Percentiles rank a stretch among this genome's conserved stretches.
Evolutionary conservation across 2,329 filamentous ascomycete species (phyloP).

Genomic region (Parafenestella ontariensis): DNA sequence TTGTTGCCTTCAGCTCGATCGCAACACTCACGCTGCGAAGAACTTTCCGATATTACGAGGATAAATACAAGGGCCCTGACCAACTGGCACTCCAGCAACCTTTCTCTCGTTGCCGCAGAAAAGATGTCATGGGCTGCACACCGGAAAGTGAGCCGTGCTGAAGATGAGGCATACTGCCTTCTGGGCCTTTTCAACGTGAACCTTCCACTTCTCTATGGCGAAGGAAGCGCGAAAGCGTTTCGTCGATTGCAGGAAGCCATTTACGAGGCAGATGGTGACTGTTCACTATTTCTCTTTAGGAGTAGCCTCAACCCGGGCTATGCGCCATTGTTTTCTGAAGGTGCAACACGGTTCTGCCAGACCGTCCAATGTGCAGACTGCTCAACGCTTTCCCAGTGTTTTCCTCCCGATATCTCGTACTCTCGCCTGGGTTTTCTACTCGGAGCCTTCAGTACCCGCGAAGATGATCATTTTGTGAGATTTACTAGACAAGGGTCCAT

Average conservation of each 20-base stretch:
- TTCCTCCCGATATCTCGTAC: not conserved
- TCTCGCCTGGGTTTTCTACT: not conserved
- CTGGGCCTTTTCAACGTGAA: slow-evolving; percentile 22
- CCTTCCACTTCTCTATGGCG: slow-evolving; percentile 32
- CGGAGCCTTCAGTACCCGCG: not conserved
- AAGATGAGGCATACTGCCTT: slow-evolving; percentile 20
- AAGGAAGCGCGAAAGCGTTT: slow-evolving; percentile 21
- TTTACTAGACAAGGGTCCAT: not conserved
- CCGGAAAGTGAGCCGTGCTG: not conserved
- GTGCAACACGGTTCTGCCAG: not conserved
- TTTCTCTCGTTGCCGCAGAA: not conserved
- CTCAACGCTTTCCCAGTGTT: not conserved
- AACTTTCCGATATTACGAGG: not conserved
- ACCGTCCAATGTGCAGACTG: not conserved
- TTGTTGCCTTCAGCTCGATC: too few species aligned
- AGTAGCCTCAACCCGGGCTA: too few species aligned
- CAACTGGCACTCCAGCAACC: not conserved
- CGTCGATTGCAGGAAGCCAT: slow-evolving; percentile 21
- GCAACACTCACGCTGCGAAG: not conserved
- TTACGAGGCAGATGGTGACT: not conserved
- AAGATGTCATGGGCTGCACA: not conserved
- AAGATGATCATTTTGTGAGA: not conserved
- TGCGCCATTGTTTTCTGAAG: not conserved
- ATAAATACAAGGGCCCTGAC: not conserved
- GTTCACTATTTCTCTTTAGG: not conserved